Conservation (phyloP, 2,329 filamentous ascomycete species). For the Paecilomyces sp. region DNA sequence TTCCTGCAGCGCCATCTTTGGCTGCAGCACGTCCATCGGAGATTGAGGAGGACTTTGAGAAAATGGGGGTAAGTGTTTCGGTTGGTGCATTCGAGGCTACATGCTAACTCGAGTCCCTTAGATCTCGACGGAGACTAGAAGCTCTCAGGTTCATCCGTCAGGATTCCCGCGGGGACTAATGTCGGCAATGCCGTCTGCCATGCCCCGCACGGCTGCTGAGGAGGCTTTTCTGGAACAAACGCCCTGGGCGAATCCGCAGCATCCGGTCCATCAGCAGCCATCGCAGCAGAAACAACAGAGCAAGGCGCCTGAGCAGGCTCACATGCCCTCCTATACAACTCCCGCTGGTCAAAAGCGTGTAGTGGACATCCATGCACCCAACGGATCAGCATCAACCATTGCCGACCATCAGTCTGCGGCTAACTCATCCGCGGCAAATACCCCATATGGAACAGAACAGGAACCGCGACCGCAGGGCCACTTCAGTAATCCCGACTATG, state of each 20-base stretch:
- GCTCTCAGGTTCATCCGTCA: conserved; percentile 17
- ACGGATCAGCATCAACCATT: conserved; percentile 42
- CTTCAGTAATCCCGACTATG: conserved; percentile 25
- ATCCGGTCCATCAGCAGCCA: conserved; percentile 57
- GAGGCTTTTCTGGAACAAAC: conserved; percentile 86
- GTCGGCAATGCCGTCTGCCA: conserved; percentile 26
- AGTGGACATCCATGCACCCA: conserved; percentile 34
- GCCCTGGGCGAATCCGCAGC: conserved; percentile 86
- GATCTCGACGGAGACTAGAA: conserved; percentile 23
- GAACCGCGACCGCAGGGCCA: conserved; percentile 18
- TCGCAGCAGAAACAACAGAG: conserved; percentile 28
- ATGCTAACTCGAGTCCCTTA: conserved; percentile 7
- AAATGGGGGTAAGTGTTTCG: conserved; percentile 67
- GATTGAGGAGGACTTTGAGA: conserved; percentile 77
- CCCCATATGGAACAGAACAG: conserved; percentile 34
- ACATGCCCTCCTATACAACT: conserved; percentile 30
- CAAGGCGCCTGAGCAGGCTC: conserved; percentile 25
- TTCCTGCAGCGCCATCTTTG: conserved; percentile 88
- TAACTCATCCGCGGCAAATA: conserved; percentile 37
- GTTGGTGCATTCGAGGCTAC: conserved; percentile 3
- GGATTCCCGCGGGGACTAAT: conserved; percentile 21
- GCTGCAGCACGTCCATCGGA: conserved; percentile 63
- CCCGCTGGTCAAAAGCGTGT: conserved; percentile 39
- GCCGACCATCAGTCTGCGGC: conserved; percentile 35
- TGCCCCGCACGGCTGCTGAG: conserved; percentile 52